Conservation (phyloP, 768 basidiomycete genomes). For the Leccinum olivaceopallidum region DNA sequence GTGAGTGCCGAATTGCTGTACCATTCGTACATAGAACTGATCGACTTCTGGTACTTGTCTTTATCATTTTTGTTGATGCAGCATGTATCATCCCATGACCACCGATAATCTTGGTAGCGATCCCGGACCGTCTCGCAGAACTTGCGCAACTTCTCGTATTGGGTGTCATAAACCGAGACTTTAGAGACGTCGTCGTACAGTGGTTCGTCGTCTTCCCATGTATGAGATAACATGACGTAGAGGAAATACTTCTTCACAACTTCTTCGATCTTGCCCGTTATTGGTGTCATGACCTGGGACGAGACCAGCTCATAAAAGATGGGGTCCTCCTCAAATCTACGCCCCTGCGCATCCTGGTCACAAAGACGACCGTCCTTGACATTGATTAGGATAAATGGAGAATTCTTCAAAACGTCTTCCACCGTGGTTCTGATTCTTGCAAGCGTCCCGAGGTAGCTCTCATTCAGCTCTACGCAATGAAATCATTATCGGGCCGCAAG, state of each 20-base stretch:
- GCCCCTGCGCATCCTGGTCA: background rate
- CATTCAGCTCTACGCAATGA: background rate
- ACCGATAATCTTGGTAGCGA: constrained; percentile 2
- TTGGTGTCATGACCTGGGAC: background rate
- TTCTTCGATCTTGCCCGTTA: background rate
- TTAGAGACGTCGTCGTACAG: constrained; percentile 2
- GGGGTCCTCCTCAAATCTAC: constrained; percentile 5
- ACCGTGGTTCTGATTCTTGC: background rate
- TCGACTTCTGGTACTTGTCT: background rate
- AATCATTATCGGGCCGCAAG: background rate
- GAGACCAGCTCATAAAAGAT: constrained; percentile 7
- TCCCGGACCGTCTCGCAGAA: constrained; percentile 11
- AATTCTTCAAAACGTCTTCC: background rate
- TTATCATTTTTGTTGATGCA: constrained; percentile 7
- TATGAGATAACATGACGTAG: constrained; percentile 23
- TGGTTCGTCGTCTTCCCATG: constrained; percentile 15
- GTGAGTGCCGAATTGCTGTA: constrained; percentile 14
- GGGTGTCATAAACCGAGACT: background rate
- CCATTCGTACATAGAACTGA: constrained; percentile 17
- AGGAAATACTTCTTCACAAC: constrained; percentile 7
- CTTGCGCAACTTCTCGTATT: constrained; percentile 10
- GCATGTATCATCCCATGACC: constrained; percentile 16
- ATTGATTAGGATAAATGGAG: constrained; percentile 14
- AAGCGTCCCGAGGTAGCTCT: background rate
- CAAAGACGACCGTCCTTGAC: constrained; percentile 7